These are phyloP conservation scores for Phtheirospermum japonicum DNA, from an alignment of 257 asterid species.

Conservation along the genomic window DNA sequence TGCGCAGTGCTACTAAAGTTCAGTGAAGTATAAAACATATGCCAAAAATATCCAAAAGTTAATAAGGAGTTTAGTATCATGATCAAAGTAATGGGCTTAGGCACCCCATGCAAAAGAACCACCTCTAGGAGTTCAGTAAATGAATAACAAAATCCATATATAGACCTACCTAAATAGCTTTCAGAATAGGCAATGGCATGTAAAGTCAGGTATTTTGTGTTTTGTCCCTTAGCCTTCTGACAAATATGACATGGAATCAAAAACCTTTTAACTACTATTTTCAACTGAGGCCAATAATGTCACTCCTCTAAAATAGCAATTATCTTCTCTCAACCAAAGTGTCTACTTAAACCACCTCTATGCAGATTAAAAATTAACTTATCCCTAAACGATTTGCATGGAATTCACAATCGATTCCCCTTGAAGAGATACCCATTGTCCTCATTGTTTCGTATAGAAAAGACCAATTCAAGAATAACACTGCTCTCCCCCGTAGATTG, in stretches of 20 bases:
- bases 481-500: too few relatives aligned
- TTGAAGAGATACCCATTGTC: background rate
- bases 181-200: background rate
- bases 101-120: background rate
- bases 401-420: background rate
- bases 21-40: background rate
- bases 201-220: constrained; percentile 4
- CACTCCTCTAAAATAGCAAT: background rate
- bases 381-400: background rate
- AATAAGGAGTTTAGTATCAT: background rate
- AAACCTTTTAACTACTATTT: background rate
- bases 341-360: background rate
- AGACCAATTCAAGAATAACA: too few relatives aligned
- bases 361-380: background rate
- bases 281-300: background rate
- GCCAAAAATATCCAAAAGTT: background rate
- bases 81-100: background rate
- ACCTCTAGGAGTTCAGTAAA: background rate
- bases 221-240: background rate
- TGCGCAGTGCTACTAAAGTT: background rate
- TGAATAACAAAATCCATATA: background rate
- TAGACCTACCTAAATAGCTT: background rate
- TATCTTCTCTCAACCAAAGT: background rate
- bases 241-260: background rate
- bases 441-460: too few relatives aligned